Conservation (phyloP, 805 yeast genomes). For the Candida sphagnicola region DNA sequence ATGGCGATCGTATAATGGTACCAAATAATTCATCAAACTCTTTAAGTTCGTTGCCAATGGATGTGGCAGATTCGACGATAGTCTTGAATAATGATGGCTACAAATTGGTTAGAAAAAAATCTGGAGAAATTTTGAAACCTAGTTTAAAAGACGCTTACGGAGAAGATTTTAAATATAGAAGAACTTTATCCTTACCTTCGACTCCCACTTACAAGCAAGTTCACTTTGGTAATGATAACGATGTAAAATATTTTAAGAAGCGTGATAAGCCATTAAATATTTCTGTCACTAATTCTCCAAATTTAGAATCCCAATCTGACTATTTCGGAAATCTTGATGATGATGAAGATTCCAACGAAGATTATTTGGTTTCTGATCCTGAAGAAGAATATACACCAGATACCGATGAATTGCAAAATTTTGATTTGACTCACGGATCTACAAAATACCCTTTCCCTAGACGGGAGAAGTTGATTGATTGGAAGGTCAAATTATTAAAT, state of each 20-base stretch:
- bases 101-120: slow-evolving; percentile 67
- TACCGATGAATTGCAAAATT: slow-evolving; percentile 6
- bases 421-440: slow-evolving; percentile 8
- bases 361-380: slow-evolving; percentile 12
- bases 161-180: slow-evolving; percentile 27
- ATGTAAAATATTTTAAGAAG: slow-evolving; percentile 68
- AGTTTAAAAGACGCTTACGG: slow-evolving; percentile 50
- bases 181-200: slow-evolving; percentile 35
- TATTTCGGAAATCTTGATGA: slow-evolving; percentile 11
- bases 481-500: slow-evolving; percentile 42
- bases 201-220: slow-evolving; percentile 69
- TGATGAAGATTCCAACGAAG: slow-evolving; percentile 4
- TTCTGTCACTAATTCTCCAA: slow-evolving; percentile 63
- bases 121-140: slow-evolving; percentile 83
- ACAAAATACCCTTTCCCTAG: slow-evolving; percentile 9
- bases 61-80: not conserved
- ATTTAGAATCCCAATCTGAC: slow-evolving; percentile 12
- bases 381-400: slow-evolving; percentile 8
- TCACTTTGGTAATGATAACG: slow-evolving; percentile 68
- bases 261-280: slow-evolving; percentile 77
- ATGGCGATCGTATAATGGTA: not conserved
- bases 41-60: slow-evolving; percentile 1
- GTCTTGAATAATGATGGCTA: slow-evolving; percentile 11
- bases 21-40: not conserved
- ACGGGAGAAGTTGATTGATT: slow-evolving; percentile 19